phyloP scores from a whole-genome alignment of 106 monocot genomes.

The Dendrobium nobile region DNA sequence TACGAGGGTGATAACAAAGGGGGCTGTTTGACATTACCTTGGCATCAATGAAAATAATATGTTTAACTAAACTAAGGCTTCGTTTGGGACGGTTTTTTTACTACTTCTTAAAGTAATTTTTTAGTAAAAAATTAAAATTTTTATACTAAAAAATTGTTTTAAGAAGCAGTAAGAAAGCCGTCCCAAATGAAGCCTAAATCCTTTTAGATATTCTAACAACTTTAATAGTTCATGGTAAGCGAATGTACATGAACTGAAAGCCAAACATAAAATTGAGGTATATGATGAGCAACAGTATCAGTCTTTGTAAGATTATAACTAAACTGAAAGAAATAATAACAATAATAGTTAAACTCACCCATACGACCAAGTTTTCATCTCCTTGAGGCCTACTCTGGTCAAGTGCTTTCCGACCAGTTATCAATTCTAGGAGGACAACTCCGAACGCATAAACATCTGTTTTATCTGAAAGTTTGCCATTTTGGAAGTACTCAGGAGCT shows the following conservation, averaged over 20 bases:
- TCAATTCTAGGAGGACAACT: constrained; percentile 69
- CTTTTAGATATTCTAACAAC: not conserved
- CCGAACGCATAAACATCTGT: constrained; percentile 92
- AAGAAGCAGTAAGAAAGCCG: too few species aligned
- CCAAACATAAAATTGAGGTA: not conserved
- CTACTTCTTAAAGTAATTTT: too few species aligned
- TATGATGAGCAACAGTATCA: not conserved
- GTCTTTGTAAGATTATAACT: not conserved
- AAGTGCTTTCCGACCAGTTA: constrained; percentile 73
- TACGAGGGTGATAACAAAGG: not conserved
- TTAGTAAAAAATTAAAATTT: too few species aligned
- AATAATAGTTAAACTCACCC: constrained; percentile 37
- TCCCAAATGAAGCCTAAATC: not conserved
- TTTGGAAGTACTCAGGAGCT: constrained; percentile 92
- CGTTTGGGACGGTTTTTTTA: too few species aligned
- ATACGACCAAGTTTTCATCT: constrained; percentile 72
- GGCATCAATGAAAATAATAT: not conserved
- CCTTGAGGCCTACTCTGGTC: constrained; percentile 54
- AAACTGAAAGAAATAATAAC: not conserved
- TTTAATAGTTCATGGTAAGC: too few species aligned
- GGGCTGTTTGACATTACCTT: not conserved
- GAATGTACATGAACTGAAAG: not conserved
- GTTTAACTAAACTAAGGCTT: not conserved
- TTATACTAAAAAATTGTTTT: too few species aligned
- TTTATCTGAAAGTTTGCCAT: constrained; percentile 86